Conservation (phyloP, 257 asterid species). For the Nicotiana tabacum region DNA sequence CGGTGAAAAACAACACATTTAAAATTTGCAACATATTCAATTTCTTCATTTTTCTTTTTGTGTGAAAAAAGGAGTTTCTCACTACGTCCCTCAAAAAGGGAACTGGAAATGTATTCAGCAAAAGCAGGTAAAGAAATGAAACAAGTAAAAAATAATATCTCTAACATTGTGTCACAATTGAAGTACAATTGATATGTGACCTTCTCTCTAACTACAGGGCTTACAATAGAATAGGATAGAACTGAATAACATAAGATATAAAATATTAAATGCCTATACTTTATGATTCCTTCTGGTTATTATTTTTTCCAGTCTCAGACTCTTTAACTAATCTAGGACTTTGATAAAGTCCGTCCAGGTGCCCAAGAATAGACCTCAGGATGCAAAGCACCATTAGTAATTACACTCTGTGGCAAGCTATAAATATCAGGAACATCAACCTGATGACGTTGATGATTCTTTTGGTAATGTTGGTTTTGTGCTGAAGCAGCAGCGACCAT, state of each 20-base stretch:
- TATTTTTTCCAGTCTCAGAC: background rate
- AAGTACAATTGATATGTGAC: background rate
- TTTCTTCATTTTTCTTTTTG: too few species aligned
- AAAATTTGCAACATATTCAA: too few species aligned
- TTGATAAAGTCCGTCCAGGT: slow-evolving; percentile 38
- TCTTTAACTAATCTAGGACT: slow-evolving; percentile 25
- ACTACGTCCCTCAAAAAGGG: too few species aligned
- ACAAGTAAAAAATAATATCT: background rate
- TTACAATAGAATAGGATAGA: background rate
- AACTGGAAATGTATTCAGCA: too few species aligned
- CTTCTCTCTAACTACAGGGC: background rate
- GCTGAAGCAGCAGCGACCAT: slow-evolving; percentile 13
- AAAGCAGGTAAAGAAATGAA: too few species aligned
- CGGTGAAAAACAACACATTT: too few species aligned
- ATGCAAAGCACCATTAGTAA: slow-evolving; percentile 47
- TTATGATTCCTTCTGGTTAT: background rate
- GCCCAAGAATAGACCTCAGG: slow-evolving; percentile 55
- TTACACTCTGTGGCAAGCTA: slow-evolving; percentile 60
- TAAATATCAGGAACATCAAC: slow-evolving; percentile 47
- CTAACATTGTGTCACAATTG: background rate
- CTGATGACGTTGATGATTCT: slow-evolving; percentile 47
- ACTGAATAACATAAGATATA: background rate
- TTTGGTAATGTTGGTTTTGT: slow-evolving; percentile 41
- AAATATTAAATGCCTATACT: background rate
- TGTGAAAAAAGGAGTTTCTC: too few species aligned